Conservation (phyloP, 2,329 filamentous ascomycete genomes). For the Cordyceps cateniannulata region DNA sequence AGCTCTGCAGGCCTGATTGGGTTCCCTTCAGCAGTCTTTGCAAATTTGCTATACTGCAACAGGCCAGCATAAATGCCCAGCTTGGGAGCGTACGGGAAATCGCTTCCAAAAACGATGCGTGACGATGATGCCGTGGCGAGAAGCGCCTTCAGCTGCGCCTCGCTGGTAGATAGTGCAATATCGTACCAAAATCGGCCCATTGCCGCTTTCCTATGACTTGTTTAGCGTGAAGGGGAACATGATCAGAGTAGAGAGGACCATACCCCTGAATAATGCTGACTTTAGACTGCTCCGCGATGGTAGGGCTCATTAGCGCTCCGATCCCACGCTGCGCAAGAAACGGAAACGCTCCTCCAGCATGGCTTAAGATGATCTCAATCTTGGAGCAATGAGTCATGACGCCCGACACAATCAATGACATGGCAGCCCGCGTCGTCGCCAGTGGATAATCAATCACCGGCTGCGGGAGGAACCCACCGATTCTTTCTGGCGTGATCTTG, state of each 20-base stretch:
- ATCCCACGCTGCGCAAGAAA: background rate
- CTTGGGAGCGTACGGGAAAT: background rate
- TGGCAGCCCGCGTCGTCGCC: background rate
- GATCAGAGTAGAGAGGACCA: background rate
- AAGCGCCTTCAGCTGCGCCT: constrained; percentile 1
- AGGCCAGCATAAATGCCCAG: background rate
- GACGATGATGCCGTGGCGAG: background rate
- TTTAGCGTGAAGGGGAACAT: background rate
- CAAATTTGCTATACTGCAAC: background rate
- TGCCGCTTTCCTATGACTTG: background rate
- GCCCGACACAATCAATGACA: constrained; percentile 3
- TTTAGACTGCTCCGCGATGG: background rate
- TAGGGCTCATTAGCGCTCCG: background rate
- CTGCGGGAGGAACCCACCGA: constrained; percentile 3
- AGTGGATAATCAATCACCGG: constrained; percentile 3
- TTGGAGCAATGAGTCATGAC: background rate
- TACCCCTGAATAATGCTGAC: background rate
- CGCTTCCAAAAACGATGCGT: background rate
- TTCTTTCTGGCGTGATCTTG: background rate
- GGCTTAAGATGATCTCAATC: background rate
- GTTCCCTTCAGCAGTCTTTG: background rate
- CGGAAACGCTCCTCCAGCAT: background rate
- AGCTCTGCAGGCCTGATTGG: background rate
- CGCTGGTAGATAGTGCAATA: background rate
- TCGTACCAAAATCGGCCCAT: background rate